Percentiles rank a stretch among this genome's conserved stretches.
phyloP scores from a whole-genome alignment of 768 basidiomycete species.

The Suillus brevipes region DNA sequence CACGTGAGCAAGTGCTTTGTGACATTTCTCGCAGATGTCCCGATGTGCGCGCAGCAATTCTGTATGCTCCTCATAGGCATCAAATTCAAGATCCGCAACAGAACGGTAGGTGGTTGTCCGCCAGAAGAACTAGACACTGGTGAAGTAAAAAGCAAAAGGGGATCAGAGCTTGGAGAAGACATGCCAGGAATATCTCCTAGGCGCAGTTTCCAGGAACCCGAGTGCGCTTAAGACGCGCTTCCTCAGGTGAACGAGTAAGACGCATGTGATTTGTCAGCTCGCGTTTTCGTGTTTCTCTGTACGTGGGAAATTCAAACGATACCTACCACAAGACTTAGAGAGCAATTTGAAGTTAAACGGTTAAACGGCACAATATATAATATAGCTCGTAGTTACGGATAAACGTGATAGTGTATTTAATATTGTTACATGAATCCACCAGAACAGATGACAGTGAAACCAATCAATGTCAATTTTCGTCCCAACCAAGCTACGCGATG shows the following conservation, averaged over 20 bases:
- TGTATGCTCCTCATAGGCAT: slow-evolving; percentile 52
- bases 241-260: neutral
- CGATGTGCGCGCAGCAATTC: slow-evolving; percentile 62
- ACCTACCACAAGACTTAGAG: no score
- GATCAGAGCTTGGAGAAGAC: slow-evolving; percentile 16
- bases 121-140: slow-evolving; percentile 14
- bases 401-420: neutral
- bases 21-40: slow-evolving; percentile 71
- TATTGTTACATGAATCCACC: neutral
- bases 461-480: slow-evolving; percentile 61
- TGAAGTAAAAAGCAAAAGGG: slow-evolving; percentile 18
- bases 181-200: slow-evolving; percentile 12
- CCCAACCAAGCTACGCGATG: slow-evolving; percentile 56
- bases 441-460: slow-evolving; percentile 56
- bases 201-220: neutral
- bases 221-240: slow-evolving; percentile 19
- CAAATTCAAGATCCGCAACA: slow-evolving; percentile 40
- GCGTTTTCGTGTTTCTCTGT: neutral
- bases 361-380: neutral
- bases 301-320: neutral
- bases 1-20: slow-evolving; percentile 55
- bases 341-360: no score
- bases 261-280: slow-evolving; percentile 6
- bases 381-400: neutral
- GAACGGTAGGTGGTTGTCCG: slow-evolving; percentile 26